A percentile compares a stretch with the other conserved stretches of the same genome.
Conservation (phyloP, 768 basidiomycete species). For the Mrakia gelida region DNA sequence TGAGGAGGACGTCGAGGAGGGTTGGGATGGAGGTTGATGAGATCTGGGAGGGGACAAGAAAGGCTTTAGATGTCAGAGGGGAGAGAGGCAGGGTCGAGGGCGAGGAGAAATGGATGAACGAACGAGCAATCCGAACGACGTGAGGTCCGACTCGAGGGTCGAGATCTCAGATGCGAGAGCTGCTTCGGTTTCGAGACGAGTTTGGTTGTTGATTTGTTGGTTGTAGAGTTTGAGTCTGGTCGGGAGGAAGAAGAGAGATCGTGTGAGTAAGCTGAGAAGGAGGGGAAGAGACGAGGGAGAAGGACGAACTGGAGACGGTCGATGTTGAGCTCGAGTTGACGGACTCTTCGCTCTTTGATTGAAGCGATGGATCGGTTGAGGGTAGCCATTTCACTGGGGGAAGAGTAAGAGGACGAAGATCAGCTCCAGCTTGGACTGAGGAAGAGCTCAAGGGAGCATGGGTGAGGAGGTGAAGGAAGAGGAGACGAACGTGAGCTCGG, state of each 20-base stretch:
- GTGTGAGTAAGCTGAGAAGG: too few relatives aligned
- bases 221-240: background rate
- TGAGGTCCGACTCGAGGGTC: background rate
- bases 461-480: background rate
- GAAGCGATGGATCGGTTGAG: background rate
- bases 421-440: background rate
- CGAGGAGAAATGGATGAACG: background rate
- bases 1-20: background rate
- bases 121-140: slow-evolving; percentile 8
- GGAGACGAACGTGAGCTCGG: slow-evolving; percentile 8
- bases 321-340: slow-evolving; percentile 20
- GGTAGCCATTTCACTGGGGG: background rate
- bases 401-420: background rate
- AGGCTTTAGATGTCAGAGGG: background rate
- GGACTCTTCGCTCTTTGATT: background rate
- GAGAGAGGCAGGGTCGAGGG: background rate
- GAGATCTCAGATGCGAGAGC: background rate
- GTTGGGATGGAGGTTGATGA: background rate
- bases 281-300: background rate
- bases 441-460: background rate
- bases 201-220: background rate
- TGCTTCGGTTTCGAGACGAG: background rate
- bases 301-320: slow-evolving; percentile 7
- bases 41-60: background rate
- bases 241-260: background rate